Conservation (phyloP, 495 filamentous ascomycete species). For the Oleoguttula mirabilis region DNA sequence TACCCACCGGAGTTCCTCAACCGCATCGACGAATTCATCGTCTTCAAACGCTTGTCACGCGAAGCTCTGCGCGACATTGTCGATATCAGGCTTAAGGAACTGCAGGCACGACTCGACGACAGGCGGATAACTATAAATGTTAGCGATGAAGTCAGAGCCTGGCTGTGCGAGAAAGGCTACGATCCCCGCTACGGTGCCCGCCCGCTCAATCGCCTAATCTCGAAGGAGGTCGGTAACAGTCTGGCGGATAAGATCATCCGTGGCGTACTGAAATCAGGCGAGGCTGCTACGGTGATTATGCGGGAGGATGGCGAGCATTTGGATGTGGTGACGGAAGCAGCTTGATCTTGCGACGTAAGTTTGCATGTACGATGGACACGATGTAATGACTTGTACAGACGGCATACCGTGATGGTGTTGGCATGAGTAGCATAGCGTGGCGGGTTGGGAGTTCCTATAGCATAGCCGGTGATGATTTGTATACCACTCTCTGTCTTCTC, state of each 20-base stretch:
- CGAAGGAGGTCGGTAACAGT: slow-evolving; percentile 74
- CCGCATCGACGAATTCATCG: slow-evolving; percentile 89
- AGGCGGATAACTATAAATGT: slow-evolving; percentile 69
- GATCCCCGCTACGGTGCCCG: slow-evolving; percentile 85
- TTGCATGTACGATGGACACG: no score
- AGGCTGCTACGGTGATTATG: slow-evolving; percentile 55
- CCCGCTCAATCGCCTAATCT: slow-evolving; percentile 84
- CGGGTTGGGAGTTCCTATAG: no score
- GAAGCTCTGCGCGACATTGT: slow-evolving; percentile 82
- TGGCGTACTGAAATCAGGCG: slow-evolving; percentile 64
- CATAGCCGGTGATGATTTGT: no score
- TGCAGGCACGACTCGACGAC: slow-evolving; percentile 74
- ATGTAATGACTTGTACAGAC: no score
- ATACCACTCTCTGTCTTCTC: no score
- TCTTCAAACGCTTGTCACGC: slow-evolving; percentile 74
- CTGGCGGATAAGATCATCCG: slow-evolving; percentile 86
- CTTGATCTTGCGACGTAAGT: neutral
- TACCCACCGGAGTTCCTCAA: slow-evolving; percentile 96
- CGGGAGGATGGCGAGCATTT: slow-evolving; percentile 43
- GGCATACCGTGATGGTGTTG: no score
- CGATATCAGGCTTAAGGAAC: slow-evolving; percentile 76
- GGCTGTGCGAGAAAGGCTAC: slow-evolving; percentile 81
- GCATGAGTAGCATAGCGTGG: no score
- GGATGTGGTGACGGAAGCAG: slow-evolving; percentile 9
- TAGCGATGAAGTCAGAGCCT: slow-evolving; percentile 57